Base-by-base conservation (phyloP, 768 basidiomycete genomes). In the Rhodotorula diobovata region DNA sequence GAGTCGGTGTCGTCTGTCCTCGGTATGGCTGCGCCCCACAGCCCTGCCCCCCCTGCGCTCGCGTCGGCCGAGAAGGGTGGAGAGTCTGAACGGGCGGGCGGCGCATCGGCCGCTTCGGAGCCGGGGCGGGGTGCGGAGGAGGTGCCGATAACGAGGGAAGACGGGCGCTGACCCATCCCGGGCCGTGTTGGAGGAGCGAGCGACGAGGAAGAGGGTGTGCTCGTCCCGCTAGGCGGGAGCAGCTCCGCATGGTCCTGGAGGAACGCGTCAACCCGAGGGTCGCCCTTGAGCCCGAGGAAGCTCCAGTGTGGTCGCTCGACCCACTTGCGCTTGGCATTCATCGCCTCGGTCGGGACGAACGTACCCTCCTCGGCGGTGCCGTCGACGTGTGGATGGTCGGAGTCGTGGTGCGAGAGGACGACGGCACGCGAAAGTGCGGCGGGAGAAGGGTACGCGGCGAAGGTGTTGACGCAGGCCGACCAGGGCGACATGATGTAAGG, bases 401-500 rank as follows among this genome's bases (percentile, higher is more conserved):
- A 0, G 30, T 67, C 66, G 57, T 72, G 53, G 15, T 50, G 45
- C 9, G 71, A 63, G 23, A 72, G 63, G 12, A 72, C 62, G 43
- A 68, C 53, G 2, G 71, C 71, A 5, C 71, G 61, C 1, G 62
- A 48, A 32, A 68, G 58, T 30, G 58, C 63, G 9, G 37, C 30
- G 2, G 71, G 71, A 16, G 67, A 34, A 1, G 71, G 71, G 55
- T 72, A 72, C 28, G 71, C 71, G 69, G 63, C 39, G 46, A 76
- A 37, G 2, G 76, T 77, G 60, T 77, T 73, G 64, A 75, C 68
- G 61, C 76, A 77, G n/a, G 76, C 76, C 14, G 30, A 37, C 66
- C 69, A 73, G 12, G 74, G 70, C 1, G 53, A 68, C 77, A 78
- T 78, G 74, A 78, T 78, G 68, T 50, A 78, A 0, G 77, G 77